These are phyloP conservation scores for Euryodendron excelsum DNA, from an alignment of 148 eudicot genomes.

Conservation along the genomic window DNA sequence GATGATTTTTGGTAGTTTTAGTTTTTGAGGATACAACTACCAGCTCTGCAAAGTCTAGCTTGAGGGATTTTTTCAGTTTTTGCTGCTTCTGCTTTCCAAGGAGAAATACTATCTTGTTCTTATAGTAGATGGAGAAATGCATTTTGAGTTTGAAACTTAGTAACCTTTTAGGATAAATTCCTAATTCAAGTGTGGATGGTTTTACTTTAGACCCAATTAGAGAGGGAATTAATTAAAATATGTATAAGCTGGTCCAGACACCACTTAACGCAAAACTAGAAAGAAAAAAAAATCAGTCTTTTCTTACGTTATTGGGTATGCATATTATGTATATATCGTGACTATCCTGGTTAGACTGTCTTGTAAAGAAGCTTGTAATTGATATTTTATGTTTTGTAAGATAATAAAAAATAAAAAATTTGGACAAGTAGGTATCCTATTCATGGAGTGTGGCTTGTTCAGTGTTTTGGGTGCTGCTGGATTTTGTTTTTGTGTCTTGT, in stretches of 20 bases:
- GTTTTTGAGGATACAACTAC: not conserved
- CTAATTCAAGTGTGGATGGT: not conserved
- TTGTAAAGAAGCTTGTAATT: not conserved
- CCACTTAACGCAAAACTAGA: not conserved
- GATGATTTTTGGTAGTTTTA: not conserved
- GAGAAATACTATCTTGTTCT: not conserved
- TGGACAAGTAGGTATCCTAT: no score
- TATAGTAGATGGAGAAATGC: not conserved
- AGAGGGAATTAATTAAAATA: not conserved
- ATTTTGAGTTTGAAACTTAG: no score
- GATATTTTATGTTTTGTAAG: not conserved
- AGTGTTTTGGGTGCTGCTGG: not conserved
- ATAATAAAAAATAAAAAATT: no score
- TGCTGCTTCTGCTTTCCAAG: not conserved
- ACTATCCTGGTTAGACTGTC: not conserved
- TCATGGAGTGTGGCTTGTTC: not conserved
- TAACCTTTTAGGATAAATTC: not conserved
- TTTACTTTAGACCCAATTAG: no score
- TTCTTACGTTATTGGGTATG: not conserved
- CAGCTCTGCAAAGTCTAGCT: not conserved
- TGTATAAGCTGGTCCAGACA: no score
- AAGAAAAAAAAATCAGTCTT: not conserved
- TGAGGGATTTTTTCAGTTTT: no score
- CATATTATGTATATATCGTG: not conserved
- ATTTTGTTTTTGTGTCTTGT: no score